Evolutionary conservation across 345 rosid species (phyloP), one percentile per base, ranked within the genome.

Genomic region (Dipteronia dyeriana): DNA sequence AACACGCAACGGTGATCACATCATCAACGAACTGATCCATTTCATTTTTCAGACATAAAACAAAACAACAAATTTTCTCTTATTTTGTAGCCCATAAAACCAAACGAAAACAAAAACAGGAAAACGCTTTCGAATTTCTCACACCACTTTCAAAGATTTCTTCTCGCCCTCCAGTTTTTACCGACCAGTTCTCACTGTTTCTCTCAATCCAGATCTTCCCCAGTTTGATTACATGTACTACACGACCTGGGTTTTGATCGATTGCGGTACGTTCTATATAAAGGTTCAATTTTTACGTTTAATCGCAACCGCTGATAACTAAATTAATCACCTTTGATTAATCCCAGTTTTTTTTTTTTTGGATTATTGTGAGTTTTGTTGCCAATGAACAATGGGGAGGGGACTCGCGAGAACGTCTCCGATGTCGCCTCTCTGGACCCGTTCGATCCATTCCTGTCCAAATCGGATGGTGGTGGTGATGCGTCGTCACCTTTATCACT

Each of bases 341-440:
- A 68, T 56, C 65, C 25, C 13, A 26, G 14, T 9, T 66, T 19
- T 1, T 13, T 51, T 12, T 7, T 17, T 38, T 47, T 76, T 74
- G 23, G 49, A 53, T 61, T 66, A 14, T 53, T 11, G 9, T 45
- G 57, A 31, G 70, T 22, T 59, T 60, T 20, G 74, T 82, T 20
- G 74, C 81, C 82, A 63, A 90, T 92, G 91, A 91, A 79, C 70
- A 75, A 88, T 78, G 95, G 88, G 64, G 87, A 84, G 79, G 82
- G 80, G 68, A 80, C 81, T 75, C 20, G 47, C 12, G 87, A 76
- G 76, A 77, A 75, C 71, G 53, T 86, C 75, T 78, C 87, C 68
- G 47, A 77, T 57, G 73, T 76, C 72, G 77, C 81, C 78, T 80
- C 89, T 79, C 82, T 82, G 29, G 92, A 91, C 82, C 84, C 80